Conservation (phyloP, 164 flowering plant species). For the Aristolochia contorta region DNA sequence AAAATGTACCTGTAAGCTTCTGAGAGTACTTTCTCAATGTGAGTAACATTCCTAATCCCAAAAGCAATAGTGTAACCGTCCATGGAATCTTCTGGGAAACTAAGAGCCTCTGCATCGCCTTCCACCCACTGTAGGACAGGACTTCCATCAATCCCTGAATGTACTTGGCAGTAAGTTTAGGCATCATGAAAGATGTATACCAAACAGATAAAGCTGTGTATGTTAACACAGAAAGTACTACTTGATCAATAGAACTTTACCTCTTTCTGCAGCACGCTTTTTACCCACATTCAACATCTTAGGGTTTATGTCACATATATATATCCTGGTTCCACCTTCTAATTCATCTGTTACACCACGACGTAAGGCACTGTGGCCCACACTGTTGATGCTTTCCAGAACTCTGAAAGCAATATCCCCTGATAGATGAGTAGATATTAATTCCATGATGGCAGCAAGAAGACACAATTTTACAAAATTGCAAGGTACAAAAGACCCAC, state of each 20-base stretch:
- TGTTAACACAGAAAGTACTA: neutral
- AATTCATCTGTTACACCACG: constrained; percentile 39
- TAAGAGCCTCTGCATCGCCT: constrained; percentile 95
- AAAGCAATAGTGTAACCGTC: constrained; percentile 98
- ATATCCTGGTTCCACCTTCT: constrained; percentile 61
- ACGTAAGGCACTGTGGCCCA: constrained; percentile 42
- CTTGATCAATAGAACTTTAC: constrained; percentile 22
- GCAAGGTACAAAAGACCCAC: too few species aligned
- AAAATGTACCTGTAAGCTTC: constrained; percentile 73
- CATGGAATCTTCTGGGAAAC: constrained; percentile 69
- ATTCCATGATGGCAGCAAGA: neutral
- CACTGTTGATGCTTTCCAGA: constrained; percentile 47
- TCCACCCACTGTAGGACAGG: constrained; percentile 80
- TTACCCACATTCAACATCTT: constrained; percentile 91
- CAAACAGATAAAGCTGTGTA: neutral
- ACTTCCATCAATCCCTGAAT: constrained; percentile 53
- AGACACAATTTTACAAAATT: too few species aligned
- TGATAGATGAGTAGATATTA: constrained; percentile 20
- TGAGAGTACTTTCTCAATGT: constrained; percentile 80
- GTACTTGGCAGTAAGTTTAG: neutral
- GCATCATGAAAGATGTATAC: neutral
- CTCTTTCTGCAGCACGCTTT: constrained; percentile 76
- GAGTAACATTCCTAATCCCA: constrained; percentile 97
- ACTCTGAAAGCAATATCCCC: constrained; percentile 97
- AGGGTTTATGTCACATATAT: constrained; percentile 91